Evolutionary conservation across 192 early-diverging fungal species (phyloP).

Genomic region (Podila epicladia): DNA sequence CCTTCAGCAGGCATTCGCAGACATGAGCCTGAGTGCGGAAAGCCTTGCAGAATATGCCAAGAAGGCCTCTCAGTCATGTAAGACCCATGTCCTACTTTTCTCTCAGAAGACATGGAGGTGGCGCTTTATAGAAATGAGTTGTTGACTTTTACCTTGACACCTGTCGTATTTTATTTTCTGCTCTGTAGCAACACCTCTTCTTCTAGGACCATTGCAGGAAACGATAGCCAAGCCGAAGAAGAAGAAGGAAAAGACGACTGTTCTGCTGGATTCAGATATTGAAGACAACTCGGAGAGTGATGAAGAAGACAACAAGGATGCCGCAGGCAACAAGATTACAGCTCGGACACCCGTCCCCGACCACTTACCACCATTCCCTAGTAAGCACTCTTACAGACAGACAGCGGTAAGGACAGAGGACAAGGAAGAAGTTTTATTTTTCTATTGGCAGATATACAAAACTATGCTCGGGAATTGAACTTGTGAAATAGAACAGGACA

Average conservation of each 20-base stretch:
- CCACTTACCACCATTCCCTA: constrained; percentile 61
- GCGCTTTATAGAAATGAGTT: background rate
- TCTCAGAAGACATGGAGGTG: no score
- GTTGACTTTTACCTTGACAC: background rate
- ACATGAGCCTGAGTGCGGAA: constrained; percentile 44
- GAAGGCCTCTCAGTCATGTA: constrained; percentile 46
- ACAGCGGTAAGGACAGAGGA: constrained; percentile 55
- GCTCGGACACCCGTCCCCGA: constrained; percentile 57
- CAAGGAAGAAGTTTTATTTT: background rate
- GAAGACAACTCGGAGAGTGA: constrained; percentile 51
- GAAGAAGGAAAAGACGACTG: constrained; percentile 20
- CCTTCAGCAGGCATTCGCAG: constrained; percentile 55
- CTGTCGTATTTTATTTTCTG: background rate
- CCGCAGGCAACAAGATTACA: constrained; percentile 28
- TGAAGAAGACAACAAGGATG: constrained; percentile 31
- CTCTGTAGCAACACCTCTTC: constrained; percentile 24
- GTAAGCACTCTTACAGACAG: constrained; percentile 66
- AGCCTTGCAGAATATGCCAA: constrained; percentile 50
- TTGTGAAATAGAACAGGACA: background rate
- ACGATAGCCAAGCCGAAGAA: constrained; percentile 28
- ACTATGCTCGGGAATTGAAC: background rate
- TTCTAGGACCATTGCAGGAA: constrained; percentile 42
- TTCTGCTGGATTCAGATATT: constrained; percentile 40
- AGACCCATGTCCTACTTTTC: background rate
- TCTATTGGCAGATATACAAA: no score